Evolutionary conservation across 108 stramenopile genomes (phyloP).

Genomic region (Fistulifera solaris): DNA sequence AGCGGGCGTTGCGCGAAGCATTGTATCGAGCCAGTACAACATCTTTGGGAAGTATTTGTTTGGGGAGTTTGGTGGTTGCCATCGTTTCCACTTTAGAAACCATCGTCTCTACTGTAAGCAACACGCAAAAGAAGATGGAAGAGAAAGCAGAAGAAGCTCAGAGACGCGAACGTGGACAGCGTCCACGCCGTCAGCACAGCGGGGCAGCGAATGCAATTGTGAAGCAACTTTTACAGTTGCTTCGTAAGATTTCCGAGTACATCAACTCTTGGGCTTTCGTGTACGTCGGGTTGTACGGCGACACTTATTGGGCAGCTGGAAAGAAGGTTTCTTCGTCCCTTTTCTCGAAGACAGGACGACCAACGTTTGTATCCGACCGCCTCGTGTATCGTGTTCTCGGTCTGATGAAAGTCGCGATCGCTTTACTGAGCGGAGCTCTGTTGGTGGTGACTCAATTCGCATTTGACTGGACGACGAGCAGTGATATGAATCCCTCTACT

Average conservation of each 20-base stretch:
- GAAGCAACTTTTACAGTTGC: conserved; percentile 30
- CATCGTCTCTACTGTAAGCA: conserved; percentile 24
- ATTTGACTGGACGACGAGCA: not conserved
- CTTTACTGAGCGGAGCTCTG: conserved; percentile 37
- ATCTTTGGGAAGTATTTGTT: conserved; percentile 67
- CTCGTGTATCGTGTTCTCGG: conserved; percentile 30
- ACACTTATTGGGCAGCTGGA: conserved; percentile 59
- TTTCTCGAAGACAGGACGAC: conserved; percentile 54
- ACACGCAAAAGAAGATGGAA: conserved; percentile 17
- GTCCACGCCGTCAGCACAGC: not conserved
- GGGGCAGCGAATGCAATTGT: conserved; percentile 29
- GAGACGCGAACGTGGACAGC: not conserved
- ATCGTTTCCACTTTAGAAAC: conserved; percentile 26
- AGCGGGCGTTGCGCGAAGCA: conserved; percentile 28
- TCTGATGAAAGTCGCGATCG: conserved; percentile 42
- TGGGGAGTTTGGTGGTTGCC: conserved; percentile 69
- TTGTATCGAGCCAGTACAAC: conserved; percentile 37
- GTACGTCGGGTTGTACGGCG: conserved; percentile 75
- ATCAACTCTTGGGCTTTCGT: conserved; percentile 57
- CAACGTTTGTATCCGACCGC: conserved; percentile 51
- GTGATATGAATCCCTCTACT: not conserved
- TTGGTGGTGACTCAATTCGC: conserved; percentile 11
- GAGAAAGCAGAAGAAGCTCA: conserved; percentile 5
- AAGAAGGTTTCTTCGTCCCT: conserved; percentile 35
- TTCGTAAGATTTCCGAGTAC: conserved; percentile 42